Evolutionary conservation across 352 stramenopile genomes (phyloP), one percentile per base, ranked within the genome.

Genomic region (Pilasporangium apinafurcum): DNA sequence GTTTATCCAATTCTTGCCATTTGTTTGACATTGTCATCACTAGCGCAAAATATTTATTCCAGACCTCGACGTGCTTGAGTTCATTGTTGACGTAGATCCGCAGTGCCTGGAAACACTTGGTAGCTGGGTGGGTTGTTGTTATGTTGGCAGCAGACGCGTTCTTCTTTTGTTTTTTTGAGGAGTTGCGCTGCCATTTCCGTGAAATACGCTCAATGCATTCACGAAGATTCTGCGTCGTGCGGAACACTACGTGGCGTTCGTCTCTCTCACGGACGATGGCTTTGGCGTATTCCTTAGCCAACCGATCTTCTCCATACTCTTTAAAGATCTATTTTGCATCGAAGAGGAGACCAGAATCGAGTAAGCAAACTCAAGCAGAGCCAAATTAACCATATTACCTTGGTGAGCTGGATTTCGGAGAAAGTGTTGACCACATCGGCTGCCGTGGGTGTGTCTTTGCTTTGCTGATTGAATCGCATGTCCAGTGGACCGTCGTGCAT

Each of bases 71-170:
- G 40, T 92, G 80, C 12, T 70, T 47, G 24, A 92, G 72, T 46
- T 92, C 80, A 36, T 88, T 66, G 34, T 92, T 92, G 32, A 92
- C 80, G 48, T 80, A 67, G 44, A 92, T 89, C 12, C 80, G 76
- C 40, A 92, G 54, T 31, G 76, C 80, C 48, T 92, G 80, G 47
- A 92, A 92, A 49, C 78, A 85, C 12, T 65, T 61, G 17, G 80
- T 89, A 4, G 77, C 77, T n/a, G 80, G 74, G 34, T 89, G 80
- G n/a, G 63, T 66, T 27, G 45, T 59, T 24, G 17, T 30, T 18
- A 37, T 54, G 3, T 37, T 57, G 6, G 63, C 62, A 13, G 53
- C 24, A 21, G 58, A 56, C 21, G 20, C 14, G 9, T 21, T 20
- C 30, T 53, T 59, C 9, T 31, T 44, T 9, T 13, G 42, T 27